Evolutionary conservation across 495 filamentous ascomycete species (phyloP), one percentile per base, ranked within the genome.

Genomic region (Penicillium pulvis): DNA sequence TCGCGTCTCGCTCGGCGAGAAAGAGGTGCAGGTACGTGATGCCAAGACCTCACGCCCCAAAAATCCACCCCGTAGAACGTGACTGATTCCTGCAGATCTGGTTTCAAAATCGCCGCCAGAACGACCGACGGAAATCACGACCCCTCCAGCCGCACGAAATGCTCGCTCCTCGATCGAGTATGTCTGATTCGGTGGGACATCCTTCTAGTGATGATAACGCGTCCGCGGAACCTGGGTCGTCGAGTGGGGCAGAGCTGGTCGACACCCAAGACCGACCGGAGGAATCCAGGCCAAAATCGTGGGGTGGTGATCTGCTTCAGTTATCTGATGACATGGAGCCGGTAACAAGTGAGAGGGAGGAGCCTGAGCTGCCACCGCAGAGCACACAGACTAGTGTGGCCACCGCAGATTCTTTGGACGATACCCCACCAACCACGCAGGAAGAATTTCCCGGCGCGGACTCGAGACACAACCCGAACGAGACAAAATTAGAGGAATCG

Each of bases 81-180:
- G 28, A 44, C 59, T 62, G 20, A 59, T 45, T 57, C 48, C 51
- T 56, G 31, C 70, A 98, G 94, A 97, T 99, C 64, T 99, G 95
- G 95, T 99, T 99, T 74, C 95, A 98, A 70, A 99, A 99, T 65
- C 87, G 93, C 69, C 85, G 95, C 59, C 95, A 99, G 70, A 96
- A 92, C 74, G 88, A 92, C 66, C 85, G 95, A 55, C 85, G 95
- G 56, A 96, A 93, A 78, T 90, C 92, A 53, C 89, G 91, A 59
- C 94, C 94, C 26, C 79, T 97, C 19, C 82, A 91, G 30, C 87
- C 90, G 23, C 86, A 95, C 66, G 91, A 96, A 71, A 83, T 95
- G 28, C 79, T 84, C 12, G 82, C 81, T 28, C 81, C 87, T 20
- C 75, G 76, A 57, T 82, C 80, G 28, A 65, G 59, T 56, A 61